These are phyloP conservation scores for Nemania diffusa DNA, from an alignment of 2,329 filamentous ascomycete genomes.

Conservation along the genomic window DNA sequence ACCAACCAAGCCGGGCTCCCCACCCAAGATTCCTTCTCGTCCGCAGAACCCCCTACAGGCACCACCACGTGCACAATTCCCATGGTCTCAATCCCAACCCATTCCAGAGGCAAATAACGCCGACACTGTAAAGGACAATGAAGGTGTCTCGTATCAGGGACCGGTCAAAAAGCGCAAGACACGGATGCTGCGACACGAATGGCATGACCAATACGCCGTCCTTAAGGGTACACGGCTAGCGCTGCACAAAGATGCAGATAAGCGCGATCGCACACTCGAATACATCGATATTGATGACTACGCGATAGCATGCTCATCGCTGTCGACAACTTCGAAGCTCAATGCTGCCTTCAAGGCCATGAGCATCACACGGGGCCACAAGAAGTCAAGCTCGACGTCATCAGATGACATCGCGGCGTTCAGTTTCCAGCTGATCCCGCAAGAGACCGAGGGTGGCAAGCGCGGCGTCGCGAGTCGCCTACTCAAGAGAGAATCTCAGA, in stretches of 20 bases:
- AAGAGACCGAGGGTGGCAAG: conserved; percentile 65
- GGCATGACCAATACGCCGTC: conserved; percentile 91
- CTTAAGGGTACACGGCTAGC: conserved; percentile 79
- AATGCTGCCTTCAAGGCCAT: conserved; percentile 87
- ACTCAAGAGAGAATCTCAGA: conserved; percentile 63
- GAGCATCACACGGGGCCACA: conserved; percentile 62
- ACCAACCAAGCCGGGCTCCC: conserved; percentile 40
- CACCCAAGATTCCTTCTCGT: conserved; percentile 49
- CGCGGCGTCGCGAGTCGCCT: conserved; percentile 57
- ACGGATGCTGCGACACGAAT: conserved; percentile 88
- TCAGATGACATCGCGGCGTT: conserved; percentile 73
- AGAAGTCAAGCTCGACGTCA: conserved; percentile 55
- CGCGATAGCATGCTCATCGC: conserved; percentile 82
- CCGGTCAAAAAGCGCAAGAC: conserved; percentile 96
- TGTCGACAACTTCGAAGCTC: conserved; percentile 82
- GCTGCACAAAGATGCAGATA: conserved; percentile 73
- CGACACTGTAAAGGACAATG: conserved; percentile 52
- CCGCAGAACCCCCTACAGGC: conserved; percentile 57
- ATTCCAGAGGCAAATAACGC: conserved; percentile 38
- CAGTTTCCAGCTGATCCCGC: conserved; percentile 85
- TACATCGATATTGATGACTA: conserved; percentile 91
- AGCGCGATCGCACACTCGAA: conserved; percentile 71
- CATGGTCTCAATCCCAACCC: conserved; percentile 62
- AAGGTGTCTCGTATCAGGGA: conserved; percentile 77
- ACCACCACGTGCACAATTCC: conserved; percentile 65